These are phyloP conservation scores for Apophysomyces ossiformis DNA, from an alignment of 371 early-diverging fungal species.

Conservation along the genomic window DNA sequence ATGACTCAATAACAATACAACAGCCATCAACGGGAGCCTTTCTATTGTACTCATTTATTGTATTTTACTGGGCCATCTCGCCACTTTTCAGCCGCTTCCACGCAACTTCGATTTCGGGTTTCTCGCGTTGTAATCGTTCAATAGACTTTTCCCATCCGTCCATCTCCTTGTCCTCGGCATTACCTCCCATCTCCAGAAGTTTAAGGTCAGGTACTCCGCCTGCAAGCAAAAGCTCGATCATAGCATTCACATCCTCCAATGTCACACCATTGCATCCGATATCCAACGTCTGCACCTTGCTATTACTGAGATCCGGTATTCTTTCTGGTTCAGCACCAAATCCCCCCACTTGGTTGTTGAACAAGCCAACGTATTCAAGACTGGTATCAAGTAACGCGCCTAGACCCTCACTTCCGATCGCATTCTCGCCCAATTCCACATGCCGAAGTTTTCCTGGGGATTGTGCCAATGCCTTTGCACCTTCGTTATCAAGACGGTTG, in stretches of 20 bases:
- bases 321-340: constrained; percentile 43
- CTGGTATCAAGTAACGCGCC: constrained; percentile 38
- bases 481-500: constrained; percentile 59
- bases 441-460: constrained; percentile 18
- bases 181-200: constrained; percentile 65
- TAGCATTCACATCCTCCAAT: constrained; percentile 47
- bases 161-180: constrained; percentile 49
- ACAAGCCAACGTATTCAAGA: constrained; percentile 54
- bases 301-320: constrained; percentile 35
- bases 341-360: constrained; percentile 51
- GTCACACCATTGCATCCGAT: constrained; percentile 61
- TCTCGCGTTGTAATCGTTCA: constrained; percentile 33
- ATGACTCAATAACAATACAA: neutral
- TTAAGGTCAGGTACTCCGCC: constrained; percentile 50
- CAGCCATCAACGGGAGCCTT: neutral
- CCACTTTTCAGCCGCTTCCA: constrained; percentile 30
- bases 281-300: constrained; percentile 47
- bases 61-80: neutral
- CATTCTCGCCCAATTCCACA: constrained; percentile 59
- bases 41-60: neutral
- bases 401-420: constrained; percentile 48
- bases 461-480: constrained; percentile 41
- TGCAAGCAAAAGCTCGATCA: constrained; percentile 49
- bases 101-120: constrained; percentile 39
- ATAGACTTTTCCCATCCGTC: constrained; percentile 54